Percentiles rank a stretch among this genome's conserved stretches.
phyloP scores from a whole-genome alignment of 805 yeast genomes.

The Dipodascopsis uninucleata region DNA sequence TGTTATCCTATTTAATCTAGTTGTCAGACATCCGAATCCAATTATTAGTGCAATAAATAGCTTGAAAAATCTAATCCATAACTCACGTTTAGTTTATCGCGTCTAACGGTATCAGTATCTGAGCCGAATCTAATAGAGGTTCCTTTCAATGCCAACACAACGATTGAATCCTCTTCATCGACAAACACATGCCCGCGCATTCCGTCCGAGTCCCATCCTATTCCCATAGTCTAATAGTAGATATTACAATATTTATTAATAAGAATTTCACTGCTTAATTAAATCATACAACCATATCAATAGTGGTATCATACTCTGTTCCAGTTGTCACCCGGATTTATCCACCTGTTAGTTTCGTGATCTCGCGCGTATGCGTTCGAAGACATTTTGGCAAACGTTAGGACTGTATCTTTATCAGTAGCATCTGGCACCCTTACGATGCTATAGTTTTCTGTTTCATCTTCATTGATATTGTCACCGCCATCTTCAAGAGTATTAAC shows the following conservation, averaged over 20 bases:
- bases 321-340: slow-evolving; percentile 49
- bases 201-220: slow-evolving; percentile 87
- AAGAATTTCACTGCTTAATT: not conserved
- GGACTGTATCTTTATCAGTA: slow-evolving; percentile 65
- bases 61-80: not conserved
- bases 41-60: not conserved
- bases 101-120: slow-evolving; percentile 63
- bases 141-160: slow-evolving; percentile 83
- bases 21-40: not conserved
- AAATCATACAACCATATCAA: not conserved
- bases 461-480: too few relatives aligned
- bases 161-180: slow-evolving; percentile 50
- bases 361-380: slow-evolving; percentile 84
- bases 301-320: slow-evolving; percentile 9
- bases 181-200: slow-evolving; percentile 88
- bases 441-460: too few relatives aligned
- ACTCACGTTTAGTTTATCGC: slow-evolving; percentile 63
- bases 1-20: slow-evolving; percentile 53
- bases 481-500: too few relatives aligned
- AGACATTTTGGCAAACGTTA: slow-evolving; percentile 76
- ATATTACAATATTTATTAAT: not conserved
- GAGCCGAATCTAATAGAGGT: slow-evolving; percentile 75
- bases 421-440: slow-evolving; percentile 85
- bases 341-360: slow-evolving; percentile 83
- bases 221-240: slow-evolving; percentile 52